phyloP scores from a whole-genome alignment of 1,139 yeast genomes.

The Lodderomyces orthopsilosis region DNA sequence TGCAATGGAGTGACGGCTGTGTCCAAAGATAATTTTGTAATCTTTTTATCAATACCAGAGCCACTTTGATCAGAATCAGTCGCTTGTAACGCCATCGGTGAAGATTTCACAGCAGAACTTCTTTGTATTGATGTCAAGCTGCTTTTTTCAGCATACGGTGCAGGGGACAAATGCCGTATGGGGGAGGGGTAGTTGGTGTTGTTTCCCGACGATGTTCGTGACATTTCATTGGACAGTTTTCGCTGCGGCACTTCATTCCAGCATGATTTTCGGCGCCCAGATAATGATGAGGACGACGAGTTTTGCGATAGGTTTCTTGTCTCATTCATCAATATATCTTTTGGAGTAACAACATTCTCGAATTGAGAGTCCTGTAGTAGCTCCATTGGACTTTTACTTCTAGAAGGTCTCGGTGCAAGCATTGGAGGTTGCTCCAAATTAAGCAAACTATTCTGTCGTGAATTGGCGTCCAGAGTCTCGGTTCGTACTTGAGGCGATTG shows the following conservation, averaged over 20 bases:
- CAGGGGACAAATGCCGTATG: conserved; percentile 55
- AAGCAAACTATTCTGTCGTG: not conserved
- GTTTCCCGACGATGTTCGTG: conserved; percentile 18
- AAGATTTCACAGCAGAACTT: conserved; percentile 23
- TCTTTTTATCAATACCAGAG: conserved; percentile 10
- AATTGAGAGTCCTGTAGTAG: conserved; percentile 44
- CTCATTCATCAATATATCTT: conserved; percentile 31
- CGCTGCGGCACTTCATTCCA: not conserved
- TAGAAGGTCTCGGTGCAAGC: conserved; percentile 33
- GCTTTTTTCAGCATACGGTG: conserved; percentile 43
- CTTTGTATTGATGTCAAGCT: conserved; percentile 57
- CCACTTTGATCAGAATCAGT: conserved; percentile 7
- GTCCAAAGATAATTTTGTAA: conserved; percentile 16
- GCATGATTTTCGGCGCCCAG: conserved; percentile 4
- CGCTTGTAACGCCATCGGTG: conserved; percentile 15
- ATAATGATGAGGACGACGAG: conserved; percentile 14
- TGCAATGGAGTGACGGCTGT: conserved; percentile 4
- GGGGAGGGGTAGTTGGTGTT: conserved; percentile 47
- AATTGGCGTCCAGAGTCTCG: not conserved
- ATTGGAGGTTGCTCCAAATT: conserved; percentile 9
- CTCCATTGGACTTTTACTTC: conserved; percentile 28
- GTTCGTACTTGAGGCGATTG: not conserved
- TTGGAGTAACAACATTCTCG: conserved; percentile 35
- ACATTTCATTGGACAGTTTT: conserved; percentile 18
- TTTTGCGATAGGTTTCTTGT: conserved; percentile 12